Evolutionary conservation across 345 rosid genomes (phyloP).

Genomic region (Luvunga scandens): DNA sequence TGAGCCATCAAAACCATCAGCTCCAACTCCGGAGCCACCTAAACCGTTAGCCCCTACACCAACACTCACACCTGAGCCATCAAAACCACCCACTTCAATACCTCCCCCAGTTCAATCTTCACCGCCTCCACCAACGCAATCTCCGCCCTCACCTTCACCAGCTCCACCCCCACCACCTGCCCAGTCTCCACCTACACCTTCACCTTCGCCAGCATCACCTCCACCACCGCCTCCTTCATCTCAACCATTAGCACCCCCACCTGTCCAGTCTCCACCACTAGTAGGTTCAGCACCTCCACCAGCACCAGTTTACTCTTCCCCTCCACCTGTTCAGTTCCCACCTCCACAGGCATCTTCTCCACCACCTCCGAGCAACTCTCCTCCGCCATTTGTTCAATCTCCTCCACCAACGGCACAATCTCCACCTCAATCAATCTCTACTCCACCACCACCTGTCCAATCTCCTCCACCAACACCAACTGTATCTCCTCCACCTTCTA

Average conservation of each 20-base stretch:
- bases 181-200: background rate
- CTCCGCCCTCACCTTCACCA: background rate
- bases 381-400: constrained; percentile 14
- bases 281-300: constrained; percentile 12
- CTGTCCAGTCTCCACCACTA: constrained; percentile 20
- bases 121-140: background rate
- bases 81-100: background rate
- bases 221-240: background rate
- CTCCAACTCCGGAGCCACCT: constrained; percentile 1
- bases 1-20: background rate
- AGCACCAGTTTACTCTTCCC: constrained; percentile 22
- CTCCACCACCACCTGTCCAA: constrained; percentile 18
- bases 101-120: background rate
- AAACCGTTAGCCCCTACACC: background rate
- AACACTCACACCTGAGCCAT: background rate
- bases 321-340: constrained; percentile 17
- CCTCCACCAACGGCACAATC: constrained; percentile 24
- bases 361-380: constrained; percentile 11
- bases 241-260: constrained; percentile 11
- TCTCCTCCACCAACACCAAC: background rate
- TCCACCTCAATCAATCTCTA: constrained; percentile 28
- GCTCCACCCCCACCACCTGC: constrained; percentile 2
- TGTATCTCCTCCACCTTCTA: constrained; percentile 6
- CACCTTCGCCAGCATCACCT: background rate
- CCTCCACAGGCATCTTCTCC: constrained; percentile 32